A percentile compares a stretch with the other conserved stretches of the same genome.
Evolutionary conservation across 306 rosid species (phyloP).

Genomic region (Pyrus bretschneideri): DNA sequence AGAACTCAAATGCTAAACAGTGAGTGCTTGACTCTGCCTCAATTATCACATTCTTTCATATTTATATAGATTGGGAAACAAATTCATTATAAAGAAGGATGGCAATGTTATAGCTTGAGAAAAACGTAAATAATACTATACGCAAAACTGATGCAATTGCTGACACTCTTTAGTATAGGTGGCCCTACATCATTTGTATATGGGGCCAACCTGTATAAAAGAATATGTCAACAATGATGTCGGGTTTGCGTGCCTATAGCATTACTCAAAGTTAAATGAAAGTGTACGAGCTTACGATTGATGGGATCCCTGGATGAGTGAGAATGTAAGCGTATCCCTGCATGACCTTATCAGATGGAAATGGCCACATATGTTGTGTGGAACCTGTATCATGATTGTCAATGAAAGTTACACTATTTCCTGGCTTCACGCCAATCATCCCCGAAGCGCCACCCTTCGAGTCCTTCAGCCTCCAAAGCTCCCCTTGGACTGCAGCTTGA

Average conservation of each 20-base stretch:
- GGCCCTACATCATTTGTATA: too few relatives aligned
- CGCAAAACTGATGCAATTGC: too few relatives aligned
- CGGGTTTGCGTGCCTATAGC: too few relatives aligned
- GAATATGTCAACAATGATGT: too few relatives aligned
- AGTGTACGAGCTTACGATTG: constrained; percentile 32
- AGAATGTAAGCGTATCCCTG: constrained; percentile 69
- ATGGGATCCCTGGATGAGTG: constrained; percentile 64
- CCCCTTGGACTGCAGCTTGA: constrained; percentile 25
- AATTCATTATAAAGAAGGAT: neutral
- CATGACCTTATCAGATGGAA: constrained; percentile 66
- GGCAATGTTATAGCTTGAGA: neutral
- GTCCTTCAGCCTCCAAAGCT: constrained; percentile 26
- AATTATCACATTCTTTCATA: neutral
- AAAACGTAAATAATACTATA: neutral
- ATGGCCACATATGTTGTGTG: constrained; percentile 41
- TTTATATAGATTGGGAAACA: neutral
- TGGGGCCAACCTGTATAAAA: too few relatives aligned
- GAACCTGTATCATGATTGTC: constrained; percentile 77
- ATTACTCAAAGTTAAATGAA: neutral
- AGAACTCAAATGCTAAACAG: neutral
- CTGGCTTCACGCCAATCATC: constrained; percentile 55
- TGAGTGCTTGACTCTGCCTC: neutral
- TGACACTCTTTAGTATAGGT: too few relatives aligned
- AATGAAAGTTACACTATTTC: constrained; percentile 63
- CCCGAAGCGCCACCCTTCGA: constrained; percentile 47